Percentiles rank a stretch among this genome's conserved stretches.
Conservation (phyloP, 305 asterid species). For the Fraxinus velutina region DNA sequence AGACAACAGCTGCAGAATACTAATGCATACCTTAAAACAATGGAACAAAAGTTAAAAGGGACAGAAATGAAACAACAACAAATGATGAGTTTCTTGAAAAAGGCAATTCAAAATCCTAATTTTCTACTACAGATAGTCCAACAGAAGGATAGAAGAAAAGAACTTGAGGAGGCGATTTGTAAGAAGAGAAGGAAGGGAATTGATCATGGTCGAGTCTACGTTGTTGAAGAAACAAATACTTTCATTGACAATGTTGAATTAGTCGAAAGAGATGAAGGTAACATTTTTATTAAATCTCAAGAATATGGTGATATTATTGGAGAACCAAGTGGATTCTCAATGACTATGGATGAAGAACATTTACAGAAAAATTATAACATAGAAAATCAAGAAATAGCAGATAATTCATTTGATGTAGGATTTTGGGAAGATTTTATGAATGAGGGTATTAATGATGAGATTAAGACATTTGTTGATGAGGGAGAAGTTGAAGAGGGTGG, state of each 20-base stretch:
- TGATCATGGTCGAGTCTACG: not conserved
- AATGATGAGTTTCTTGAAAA: constrained; percentile 15
- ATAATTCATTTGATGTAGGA: not conserved
- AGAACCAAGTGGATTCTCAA: not conserved
- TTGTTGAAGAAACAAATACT: not conserved
- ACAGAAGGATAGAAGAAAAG: not conserved
- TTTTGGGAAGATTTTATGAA: constrained; percentile 12
- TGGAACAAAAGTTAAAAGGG: constrained; percentile 18
- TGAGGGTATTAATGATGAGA: not conserved
- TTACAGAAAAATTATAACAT: not conserved
- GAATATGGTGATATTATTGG: not conserved
- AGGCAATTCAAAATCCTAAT: constrained; percentile 9
- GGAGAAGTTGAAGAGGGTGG: not conserved
- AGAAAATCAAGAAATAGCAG: not conserved
- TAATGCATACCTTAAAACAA: not conserved
- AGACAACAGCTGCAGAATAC: constrained; percentile 8
- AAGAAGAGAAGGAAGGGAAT: not conserved
- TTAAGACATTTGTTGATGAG: constrained; percentile 13
- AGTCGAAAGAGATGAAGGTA: not conserved
- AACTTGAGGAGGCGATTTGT: not conserved
- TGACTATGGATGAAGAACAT: not conserved
- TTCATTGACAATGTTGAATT: not conserved
- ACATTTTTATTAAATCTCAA: not conserved
- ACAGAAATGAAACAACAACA: constrained; percentile 16
- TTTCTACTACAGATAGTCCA: not conserved